These are phyloP conservation scores for Tricharina praecox DNA, from an alignment of 495 filamentous ascomycete genomes.

Conservation along the genomic window DNA sequence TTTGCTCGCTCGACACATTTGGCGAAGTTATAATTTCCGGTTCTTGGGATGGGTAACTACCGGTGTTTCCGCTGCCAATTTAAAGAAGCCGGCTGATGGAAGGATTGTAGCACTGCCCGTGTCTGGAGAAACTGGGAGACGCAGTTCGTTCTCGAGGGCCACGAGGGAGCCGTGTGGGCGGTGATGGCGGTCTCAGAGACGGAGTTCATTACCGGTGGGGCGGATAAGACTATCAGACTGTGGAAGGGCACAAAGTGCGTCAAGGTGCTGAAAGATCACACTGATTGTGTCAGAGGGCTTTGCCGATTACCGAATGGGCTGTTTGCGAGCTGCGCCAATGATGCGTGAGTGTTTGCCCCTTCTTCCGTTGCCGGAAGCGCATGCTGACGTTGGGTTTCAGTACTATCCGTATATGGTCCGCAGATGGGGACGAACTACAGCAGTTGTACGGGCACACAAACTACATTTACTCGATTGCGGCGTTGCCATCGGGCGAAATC, in stretches of 20 bases:
- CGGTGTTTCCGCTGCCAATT: slow-evolving; percentile 2
- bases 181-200: slow-evolving; percentile 67
- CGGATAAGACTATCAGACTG: slow-evolving; percentile 74
- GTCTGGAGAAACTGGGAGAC: slow-evolving; percentile 46
- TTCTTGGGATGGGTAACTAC: slow-evolving; percentile 82
- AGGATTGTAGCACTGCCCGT: slow-evolving; percentile 20
- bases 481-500: slow-evolving; percentile 65
- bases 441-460: slow-evolving; percentile 77
- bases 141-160: slow-evolving; percentile 51
- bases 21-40: slow-evolving; percentile 66
- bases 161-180: slow-evolving; percentile 73
- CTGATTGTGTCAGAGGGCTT: slow-evolving; percentile 69
- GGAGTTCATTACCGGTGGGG: slow-evolving; percentile 77
- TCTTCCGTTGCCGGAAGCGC: not conserved
- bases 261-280: slow-evolving; percentile 49
- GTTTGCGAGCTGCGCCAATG: slow-evolving; percentile 26
- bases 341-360: slow-evolving; percentile 14
- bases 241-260: slow-evolving; percentile 54
- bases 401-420: slow-evolving; percentile 60
- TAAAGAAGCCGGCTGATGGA: not conserved
- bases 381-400: slow-evolving; percentile 12
- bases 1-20: slow-evolving; percentile 71
- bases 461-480: slow-evolving; percentile 80
- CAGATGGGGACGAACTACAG: slow-evolving; percentile 53
- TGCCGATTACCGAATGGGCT: slow-evolving; percentile 55